These are phyloP conservation scores for Dryas octopetala DNA, from an alignment of 306 rosid species.

Conservation along the genomic window DNA sequence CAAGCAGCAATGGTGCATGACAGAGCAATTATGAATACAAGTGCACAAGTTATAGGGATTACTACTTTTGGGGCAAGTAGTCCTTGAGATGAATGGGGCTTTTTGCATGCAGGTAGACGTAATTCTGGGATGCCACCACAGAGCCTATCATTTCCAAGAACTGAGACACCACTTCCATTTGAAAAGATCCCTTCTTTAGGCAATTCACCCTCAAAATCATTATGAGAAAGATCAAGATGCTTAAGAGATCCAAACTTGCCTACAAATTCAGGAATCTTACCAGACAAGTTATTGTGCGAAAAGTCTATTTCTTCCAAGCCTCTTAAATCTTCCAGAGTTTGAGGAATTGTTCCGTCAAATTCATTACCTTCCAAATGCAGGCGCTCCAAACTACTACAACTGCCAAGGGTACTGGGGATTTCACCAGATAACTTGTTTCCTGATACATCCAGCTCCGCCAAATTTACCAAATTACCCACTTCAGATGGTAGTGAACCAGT, in stretches of 20 bases:
- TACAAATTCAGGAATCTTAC: constrained; percentile 31
- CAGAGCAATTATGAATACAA: constrained; percentile 8
- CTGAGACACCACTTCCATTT: no score
- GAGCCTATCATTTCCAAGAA: constrained; percentile 33
- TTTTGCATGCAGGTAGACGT: constrained; percentile 21
- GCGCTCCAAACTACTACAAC: constrained; percentile 20
- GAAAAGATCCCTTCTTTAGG: constrained; percentile 34
- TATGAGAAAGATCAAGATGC: constrained; percentile 33
- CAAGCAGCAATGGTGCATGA: background rate
- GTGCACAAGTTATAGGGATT: constrained; percentile 6
- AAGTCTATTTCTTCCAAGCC: constrained; percentile 30
- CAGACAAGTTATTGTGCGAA: constrained; percentile 37
- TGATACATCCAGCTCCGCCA: constrained; percentile 23
- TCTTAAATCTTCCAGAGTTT: constrained; percentile 9
- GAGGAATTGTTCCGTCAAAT: constrained; percentile 34
- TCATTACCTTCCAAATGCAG: constrained; percentile 28
- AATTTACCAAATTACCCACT: constrained; percentile 25
- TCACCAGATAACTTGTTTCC: constrained; percentile 31
- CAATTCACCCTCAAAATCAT: constrained; percentile 31
- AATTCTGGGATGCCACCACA: constrained; percentile 39
- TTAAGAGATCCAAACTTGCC: constrained; percentile 6
- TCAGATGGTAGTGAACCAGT: constrained; percentile 34
- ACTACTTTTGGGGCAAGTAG: constrained; percentile 19
- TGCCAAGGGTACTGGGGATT: constrained; percentile 28
- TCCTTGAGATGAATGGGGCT: background rate